Evolutionary conservation across 2,329 filamentous ascomycete genomes (phyloP), one percentile per base, ranked within the genome.

Genomic region (Tetracladium maxilliforme): DNA sequence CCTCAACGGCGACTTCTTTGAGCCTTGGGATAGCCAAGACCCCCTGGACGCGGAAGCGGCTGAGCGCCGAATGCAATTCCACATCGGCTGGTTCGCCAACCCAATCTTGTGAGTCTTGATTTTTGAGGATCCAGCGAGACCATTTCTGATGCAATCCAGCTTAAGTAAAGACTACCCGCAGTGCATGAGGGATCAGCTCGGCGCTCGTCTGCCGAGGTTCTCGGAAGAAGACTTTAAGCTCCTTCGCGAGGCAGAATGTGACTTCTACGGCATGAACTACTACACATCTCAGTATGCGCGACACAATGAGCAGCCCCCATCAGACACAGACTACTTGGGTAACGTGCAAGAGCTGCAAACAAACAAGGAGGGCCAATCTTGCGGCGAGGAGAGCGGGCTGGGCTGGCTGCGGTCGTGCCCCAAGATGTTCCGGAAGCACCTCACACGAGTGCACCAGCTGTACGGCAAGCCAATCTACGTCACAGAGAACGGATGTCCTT

Each of bases 401-500:
- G 17, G 22, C 16, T 34, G 32, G 32, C 22, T 34, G n/a, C 27
- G 31, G n/a, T 26, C 27, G n/a, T 30, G 24, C 7, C 40, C 40
- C 4, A 23, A 22, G 4, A 24, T 33, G 14, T 43, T 43, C 26
- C 30, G 40, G 13, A 42, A 42, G 22, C 31, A 41, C 19, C 23
- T 43, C 23, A 38, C 33, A 6, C 28, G 40, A 22, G 26, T 42
- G 7, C 41, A 38, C 29, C 28, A 29, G 5, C 32, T 34, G 17
- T 43, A 43, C 21, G 29, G 35, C 6, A 34, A 37, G 23, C 35
- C 37, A 7, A 38, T 43, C 13, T 33, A 39, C 26, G 19, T 43
- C 16, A 43, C 40, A 9, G 40, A 43, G 14, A 43, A 43, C 18
- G 40, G 40, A 7, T 53, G 49, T 23, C 47, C 47, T 3, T 53